Base-by-base conservation (phyloP, 352 stramenopile genomes). In the Phytophthora sp. region DNA sequence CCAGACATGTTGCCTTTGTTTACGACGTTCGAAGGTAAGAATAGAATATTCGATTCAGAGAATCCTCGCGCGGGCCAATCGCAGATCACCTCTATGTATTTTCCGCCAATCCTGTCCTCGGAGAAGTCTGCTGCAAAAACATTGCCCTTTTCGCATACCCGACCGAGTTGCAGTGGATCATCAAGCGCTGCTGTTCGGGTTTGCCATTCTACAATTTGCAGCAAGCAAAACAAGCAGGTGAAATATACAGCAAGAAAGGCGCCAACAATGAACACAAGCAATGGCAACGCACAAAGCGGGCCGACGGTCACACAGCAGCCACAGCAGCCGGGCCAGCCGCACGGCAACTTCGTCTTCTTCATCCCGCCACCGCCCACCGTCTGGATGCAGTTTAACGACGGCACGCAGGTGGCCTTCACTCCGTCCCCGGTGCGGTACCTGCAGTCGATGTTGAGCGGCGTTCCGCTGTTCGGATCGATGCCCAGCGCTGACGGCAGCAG, bases 311-410 rank as follows among this genome's bases (percentile, higher is more conserved):
- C 68, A 8, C 60, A 66, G 47, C 51, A 70, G 11, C 44, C 46
- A 13, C 33, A 56, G n/a, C n/a, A n/a, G n/a, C n/a, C n/a, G 21
- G 49, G 30, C 12, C 54, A 71, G 31, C 62, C 52, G 21, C 63
- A 59, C 3, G 36, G 41, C 42, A 62, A 61, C 53, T 70, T 84
- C 52, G 33, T 84, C 42, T 90, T 90, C 68, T 65, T 89, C 53
- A 57, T 90, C 9, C 80, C 79, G 20, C 77, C 82, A 31, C 82
- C 84, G 27, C 77, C 87, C 53, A 90, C 84, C 1, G 45, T 89
- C 50, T 85, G 64, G 53, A 56, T 93, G 46, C 80, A 90, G 52
- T 82, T 93, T 33, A 68, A 74, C 29, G 70, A 90, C 50, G 82
- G 84, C 20, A 58, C 76, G 45, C 79, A 79, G 30, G 21, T 91